A percentile compares a stretch with the other conserved stretches of the same genome.
Evolutionary conservation across 2,329 filamentous ascomycete genomes (phyloP).

Genomic region (Colletotrichum magnum): DNA sequence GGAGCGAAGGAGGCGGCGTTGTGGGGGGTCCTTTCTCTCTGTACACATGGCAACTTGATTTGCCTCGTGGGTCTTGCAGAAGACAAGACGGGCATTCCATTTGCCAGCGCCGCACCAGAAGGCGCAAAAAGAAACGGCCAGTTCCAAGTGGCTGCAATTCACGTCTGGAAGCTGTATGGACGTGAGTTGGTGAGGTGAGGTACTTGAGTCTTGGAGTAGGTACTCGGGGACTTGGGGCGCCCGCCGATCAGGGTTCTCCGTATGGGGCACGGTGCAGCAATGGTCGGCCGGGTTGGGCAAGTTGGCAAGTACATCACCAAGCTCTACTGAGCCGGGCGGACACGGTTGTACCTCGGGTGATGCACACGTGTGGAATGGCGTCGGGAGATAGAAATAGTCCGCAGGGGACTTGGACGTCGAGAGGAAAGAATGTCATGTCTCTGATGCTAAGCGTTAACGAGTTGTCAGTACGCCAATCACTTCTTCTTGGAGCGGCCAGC

Average conservation of each 20-base stretch:
- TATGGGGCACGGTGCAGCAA: constrained; percentile 21
- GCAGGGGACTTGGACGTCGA: too few species aligned
- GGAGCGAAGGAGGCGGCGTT: constrained; percentile 18
- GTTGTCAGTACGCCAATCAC: background rate
- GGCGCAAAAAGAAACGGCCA: constrained; percentile 19
- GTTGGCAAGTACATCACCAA: constrained; percentile 31
- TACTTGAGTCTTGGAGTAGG: background rate
- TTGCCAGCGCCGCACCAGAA: background rate
- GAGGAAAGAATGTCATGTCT: background rate
- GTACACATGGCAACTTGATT: too few species aligned
- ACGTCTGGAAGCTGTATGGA: background rate
- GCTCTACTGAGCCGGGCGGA: constrained; percentile 9
- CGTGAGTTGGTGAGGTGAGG: background rate
- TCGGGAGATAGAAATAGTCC: background rate
- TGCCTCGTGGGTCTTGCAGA: background rate
- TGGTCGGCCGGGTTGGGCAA: constrained; percentile 25
- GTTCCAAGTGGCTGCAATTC: constrained; percentile 13
- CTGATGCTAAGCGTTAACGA: background rate
- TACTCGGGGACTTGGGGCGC: constrained; percentile 20
- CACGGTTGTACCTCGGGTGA: constrained; percentile 20
- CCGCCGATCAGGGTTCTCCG: constrained; percentile 40
- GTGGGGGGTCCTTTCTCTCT: background rate
- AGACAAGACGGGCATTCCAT: background rate
- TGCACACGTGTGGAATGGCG: background rate
- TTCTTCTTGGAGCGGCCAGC: too few species aligned